Percentiles rank a stretch among this genome's conserved stretches.
phyloP scores from a whole-genome alignment of 208 protist species.

The Trypanosoma cruzi region DNA sequence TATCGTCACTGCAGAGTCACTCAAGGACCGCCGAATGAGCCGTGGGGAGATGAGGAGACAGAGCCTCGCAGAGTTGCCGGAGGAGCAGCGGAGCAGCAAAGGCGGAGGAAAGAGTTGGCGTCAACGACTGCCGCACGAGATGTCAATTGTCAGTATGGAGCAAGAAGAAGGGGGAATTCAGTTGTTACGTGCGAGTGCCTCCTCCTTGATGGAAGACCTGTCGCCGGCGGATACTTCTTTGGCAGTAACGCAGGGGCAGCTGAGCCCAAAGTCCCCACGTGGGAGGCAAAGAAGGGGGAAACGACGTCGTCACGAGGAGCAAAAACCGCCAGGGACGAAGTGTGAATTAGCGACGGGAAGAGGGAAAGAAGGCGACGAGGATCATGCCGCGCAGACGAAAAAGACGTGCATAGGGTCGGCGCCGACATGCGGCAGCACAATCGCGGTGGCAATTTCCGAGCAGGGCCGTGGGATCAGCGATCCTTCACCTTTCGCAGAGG shows the following conservation, averaged over 20 bases:
- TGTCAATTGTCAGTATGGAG: no score
- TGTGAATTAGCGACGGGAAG: not conserved
- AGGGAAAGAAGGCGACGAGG: not conserved
- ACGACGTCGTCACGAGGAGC: not conserved
- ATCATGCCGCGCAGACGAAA: not conserved
- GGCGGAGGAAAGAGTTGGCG: not conserved
- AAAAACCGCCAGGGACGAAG: not conserved
- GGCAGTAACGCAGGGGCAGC: not conserved
- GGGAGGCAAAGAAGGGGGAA: not conserved
- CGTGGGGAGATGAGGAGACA: slow-evolving; percentile 34
- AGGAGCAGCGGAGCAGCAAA: not conserved
- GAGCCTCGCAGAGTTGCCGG: not conserved
- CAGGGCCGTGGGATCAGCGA: no score
- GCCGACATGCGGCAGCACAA: not conserved
- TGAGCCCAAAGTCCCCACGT: not conserved
- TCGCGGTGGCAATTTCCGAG: not conserved
- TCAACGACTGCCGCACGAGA: no score
- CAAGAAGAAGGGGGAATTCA: no score
- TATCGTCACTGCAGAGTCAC: slow-evolving; percentile 55
- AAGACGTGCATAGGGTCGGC: not conserved
- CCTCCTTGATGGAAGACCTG: not conserved
- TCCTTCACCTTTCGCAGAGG: no score
- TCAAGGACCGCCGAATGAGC: slow-evolving; percentile 42
- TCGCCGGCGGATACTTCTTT: no score
- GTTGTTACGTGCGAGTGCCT: not conserved